Evolutionary conservation across 208 protist genomes (phyloP).

Genomic region (Trypanosomatidae sp.): DNA sequence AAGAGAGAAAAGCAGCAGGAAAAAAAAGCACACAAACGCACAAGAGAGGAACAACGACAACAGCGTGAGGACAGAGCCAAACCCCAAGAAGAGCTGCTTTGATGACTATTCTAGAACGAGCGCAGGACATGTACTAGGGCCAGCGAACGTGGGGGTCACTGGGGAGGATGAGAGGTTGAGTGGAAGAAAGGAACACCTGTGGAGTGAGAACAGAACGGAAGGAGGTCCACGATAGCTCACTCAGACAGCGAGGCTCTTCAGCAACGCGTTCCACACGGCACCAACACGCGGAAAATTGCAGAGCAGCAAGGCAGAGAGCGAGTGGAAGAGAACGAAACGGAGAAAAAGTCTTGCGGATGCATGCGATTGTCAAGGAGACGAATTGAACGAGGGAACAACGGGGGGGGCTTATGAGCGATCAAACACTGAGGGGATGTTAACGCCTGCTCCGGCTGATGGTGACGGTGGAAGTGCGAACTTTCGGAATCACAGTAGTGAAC

Average conservation of each 20-base stretch:
- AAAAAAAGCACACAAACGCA: not conserved
- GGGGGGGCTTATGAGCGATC: not conserved
- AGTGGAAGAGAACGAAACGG: not conserved
- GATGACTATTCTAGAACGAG: not conserved
- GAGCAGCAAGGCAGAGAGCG: not conserved
- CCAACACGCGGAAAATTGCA: not conserved
- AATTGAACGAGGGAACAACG: not conserved
- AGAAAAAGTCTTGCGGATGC: not conserved
- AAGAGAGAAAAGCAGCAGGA: slow-evolving; percentile 3
- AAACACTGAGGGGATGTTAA: not conserved
- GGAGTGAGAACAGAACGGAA: not conserved
- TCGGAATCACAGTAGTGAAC: not conserved
- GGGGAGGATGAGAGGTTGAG: not conserved
- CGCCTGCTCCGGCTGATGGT: not conserved
- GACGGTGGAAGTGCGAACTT: not conserved
- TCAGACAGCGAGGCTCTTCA: not conserved
- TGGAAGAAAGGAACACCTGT: no score
- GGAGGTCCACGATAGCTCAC: not conserved
- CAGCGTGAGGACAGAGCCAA: not conserved
- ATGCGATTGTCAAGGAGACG: not conserved
- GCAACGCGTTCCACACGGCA: not conserved
- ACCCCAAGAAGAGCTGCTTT: not conserved
- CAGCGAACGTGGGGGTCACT: not conserved
- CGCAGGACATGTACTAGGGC: not conserved
- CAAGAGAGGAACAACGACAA: not conserved